phyloP scores from a whole-genome alignment of 768 basidiomycete genomes.

The Fomitopsis serialis region DNA sequence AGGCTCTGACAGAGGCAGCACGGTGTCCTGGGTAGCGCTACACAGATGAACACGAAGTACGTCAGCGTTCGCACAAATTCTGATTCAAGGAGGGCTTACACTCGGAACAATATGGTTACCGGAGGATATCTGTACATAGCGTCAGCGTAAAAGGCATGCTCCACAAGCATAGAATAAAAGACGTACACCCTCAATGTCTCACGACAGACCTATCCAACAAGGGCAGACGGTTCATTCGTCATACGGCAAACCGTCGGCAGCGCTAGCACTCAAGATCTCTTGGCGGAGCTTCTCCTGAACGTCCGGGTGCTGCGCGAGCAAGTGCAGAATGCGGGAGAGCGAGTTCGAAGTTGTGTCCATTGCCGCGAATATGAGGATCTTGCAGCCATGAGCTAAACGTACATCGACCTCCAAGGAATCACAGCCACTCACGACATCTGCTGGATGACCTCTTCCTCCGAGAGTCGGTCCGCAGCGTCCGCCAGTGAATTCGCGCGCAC shows the following conservation, averaged over 20 bases:
- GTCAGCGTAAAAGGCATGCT: not conserved
- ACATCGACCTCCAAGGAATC: not conserved
- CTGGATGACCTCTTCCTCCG: conserved; percentile 16
- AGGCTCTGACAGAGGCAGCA: conserved; percentile 38
- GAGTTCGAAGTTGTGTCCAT: conserved; percentile 42
- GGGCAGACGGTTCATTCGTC: conserved; percentile 40
- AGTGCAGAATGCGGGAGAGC: conserved; percentile 30
- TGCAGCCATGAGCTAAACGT: conserved; percentile 4
- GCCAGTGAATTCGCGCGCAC: conserved; percentile 16
- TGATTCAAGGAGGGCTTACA: conserved; percentile 13
- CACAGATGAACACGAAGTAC: not conserved
- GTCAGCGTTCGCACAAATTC: not conserved
- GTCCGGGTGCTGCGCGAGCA: conserved; percentile 30
- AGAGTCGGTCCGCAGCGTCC: conserved; percentile 5
- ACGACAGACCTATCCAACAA: conserved; percentile 61
- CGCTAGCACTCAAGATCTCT: conserved; percentile 27
- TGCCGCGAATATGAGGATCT: conserved; percentile 35
- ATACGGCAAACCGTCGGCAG: conserved; percentile 26
- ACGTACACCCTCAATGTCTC: conserved; percentile 52
- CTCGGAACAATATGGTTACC: conserved; percentile 31
- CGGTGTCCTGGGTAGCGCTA: conserved; percentile 31
- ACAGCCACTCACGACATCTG: conserved; percentile 16
- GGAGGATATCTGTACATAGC: conserved; percentile 38
- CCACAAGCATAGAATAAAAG: not conserved
- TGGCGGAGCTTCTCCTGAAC: conserved; percentile 34